Evolutionary conservation across 495 filamentous ascomycete species (phyloP), one percentile per base, ranked within the genome.

Genomic region (Tuber umbilicatum): DNA sequence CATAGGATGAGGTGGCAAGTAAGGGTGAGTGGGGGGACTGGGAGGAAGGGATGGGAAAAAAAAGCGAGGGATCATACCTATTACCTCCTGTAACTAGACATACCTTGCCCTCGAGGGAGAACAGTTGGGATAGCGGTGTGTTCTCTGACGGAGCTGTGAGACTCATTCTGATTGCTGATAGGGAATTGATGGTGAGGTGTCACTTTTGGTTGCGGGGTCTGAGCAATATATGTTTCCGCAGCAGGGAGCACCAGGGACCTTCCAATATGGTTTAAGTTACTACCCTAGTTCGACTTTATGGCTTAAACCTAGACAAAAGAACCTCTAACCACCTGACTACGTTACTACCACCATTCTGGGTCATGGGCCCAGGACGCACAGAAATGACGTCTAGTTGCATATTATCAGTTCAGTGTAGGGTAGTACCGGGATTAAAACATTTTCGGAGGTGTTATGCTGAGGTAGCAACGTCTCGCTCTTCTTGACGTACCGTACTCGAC

Each of bases 21-120:
- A 35, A 64, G 27, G 23, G n/a, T 60, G 71, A 27, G 17, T 27
- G 35, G 47, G 39, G 17, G 16, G 14, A 64, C 2, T 6, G 19
- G 47, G 45, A 50, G n/a, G 19, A 38, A 12, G 12, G 40, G 6
- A 27, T 4, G 50, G 5, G 19, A 10, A n/a, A 60, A 60, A 60
- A 60, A 60, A 60, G 64, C 23, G 9, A 43, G 43, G 41, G 71
- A 42, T 76, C 73, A 55, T 76, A 81, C 80, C 80, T 78, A 55
- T 81, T 81, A 10, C 80, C 80, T 67, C 80, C 80, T 60, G 80
- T 81, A 71, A 81, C 73, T 38, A 81, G 68, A 70, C 79, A 81
- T 70, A 81, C 79, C 72, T 68, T 81, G 45, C 73, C 79, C 68
- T 73, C 72, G 6, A 81, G 75, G 70, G 79, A 81, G 38, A 81